A percentile compares a stretch with the other conserved stretches of the same genome.
Conservation (phyloP, 257 asterid species). For the Handroanthus guayacan region DNA sequence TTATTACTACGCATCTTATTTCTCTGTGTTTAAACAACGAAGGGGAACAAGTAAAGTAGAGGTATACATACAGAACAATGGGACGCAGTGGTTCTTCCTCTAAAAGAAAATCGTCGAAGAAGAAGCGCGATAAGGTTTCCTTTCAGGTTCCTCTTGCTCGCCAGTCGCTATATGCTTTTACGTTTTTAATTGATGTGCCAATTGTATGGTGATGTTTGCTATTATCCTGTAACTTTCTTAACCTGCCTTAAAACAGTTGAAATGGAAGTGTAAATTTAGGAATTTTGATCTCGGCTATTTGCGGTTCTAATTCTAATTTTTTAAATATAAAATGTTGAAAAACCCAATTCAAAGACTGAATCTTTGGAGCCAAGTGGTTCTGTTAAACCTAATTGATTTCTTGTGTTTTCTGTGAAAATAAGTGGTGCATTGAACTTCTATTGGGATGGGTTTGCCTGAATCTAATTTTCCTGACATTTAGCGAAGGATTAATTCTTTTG, state of each 20-base stretch:
- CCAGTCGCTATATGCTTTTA: not conserved
- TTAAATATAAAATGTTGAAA: not conserved
- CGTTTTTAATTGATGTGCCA: not conserved
- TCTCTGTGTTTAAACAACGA: not conserved
- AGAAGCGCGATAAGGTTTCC: constrained; percentile 60
- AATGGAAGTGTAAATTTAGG: not conserved
- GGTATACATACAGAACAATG: constrained; percentile 37
- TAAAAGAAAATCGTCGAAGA: constrained; percentile 57
- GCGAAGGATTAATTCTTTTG: constrained; percentile 1
- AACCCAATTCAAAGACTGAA: constrained; percentile 36
- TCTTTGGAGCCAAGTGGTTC: constrained; percentile 23
- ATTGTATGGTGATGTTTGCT: constrained; percentile 11
- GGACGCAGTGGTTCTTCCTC: constrained; percentile 61
- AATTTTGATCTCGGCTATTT: constrained; percentile 18
- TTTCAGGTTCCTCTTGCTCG: constrained; percentile 49
- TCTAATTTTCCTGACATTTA: constrained; percentile 7
- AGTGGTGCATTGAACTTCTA: not conserved
- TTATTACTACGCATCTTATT: not conserved
- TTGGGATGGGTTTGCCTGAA: constrained; percentile 21
- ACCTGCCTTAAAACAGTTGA: not conserved
- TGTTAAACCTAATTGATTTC: not conserved
- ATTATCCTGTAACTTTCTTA: not conserved
- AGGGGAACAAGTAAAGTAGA: constrained; percentile 1
- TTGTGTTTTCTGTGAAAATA: constrained; percentile 3
- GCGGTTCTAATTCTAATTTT: not conserved